These are phyloP conservation scores for Arthrobotrys sinensis DNA, from an alignment of 2,329 filamentous ascomycete species.

Conservation along the genomic window DNA sequence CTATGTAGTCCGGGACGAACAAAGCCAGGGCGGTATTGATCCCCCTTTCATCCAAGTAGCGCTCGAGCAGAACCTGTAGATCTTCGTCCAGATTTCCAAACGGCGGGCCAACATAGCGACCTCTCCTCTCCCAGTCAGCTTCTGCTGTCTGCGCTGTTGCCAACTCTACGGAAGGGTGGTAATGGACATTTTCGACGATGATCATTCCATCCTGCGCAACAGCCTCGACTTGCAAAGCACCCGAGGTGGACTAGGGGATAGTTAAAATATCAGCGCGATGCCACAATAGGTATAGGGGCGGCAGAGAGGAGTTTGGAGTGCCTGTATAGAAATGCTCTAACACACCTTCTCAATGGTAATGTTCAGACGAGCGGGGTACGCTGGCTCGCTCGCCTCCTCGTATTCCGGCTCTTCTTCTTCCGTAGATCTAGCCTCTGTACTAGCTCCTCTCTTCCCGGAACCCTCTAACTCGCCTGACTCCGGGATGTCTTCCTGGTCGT, in stretches of 20 bases:
- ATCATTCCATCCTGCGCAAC: conserved; percentile 88
- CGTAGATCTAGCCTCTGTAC: conserved; percentile 72
- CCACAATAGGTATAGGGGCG: not conserved
- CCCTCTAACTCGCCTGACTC: conserved; percentile 67
- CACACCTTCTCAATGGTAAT: conserved; percentile 85
- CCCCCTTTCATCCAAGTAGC: conserved; percentile 94
- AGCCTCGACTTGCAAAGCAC: conserved; percentile 88
- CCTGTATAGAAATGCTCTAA: not conserved
- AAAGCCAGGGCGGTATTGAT: conserved; percentile 87
- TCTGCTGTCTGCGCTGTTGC: conserved; percentile 84
- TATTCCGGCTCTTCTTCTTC: conserved; percentile 73
- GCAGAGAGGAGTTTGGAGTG: not conserved
- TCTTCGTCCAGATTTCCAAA: conserved; percentile 97
- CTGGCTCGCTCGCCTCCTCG: conserved; percentile 72
- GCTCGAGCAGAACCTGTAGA: conserved; percentile 90
- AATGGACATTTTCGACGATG: conserved; percentile 90
- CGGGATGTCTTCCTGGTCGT: conserved; percentile 67
- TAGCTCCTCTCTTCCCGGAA: conserved; percentile 70
- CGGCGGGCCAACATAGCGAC: conserved; percentile 88
- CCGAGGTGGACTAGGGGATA: conserved; percentile 70
- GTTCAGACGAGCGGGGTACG: conserved; percentile 85
- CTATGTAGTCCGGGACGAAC: conserved; percentile 96
- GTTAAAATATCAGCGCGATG: not conserved
- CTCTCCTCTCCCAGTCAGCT: conserved; percentile 81
- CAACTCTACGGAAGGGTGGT: conserved; percentile 83